Evolutionary conservation across 108 stramenopile species (phyloP), one percentile per base, ranked within the genome.

Genomic region (Seminavis robusta): DNA sequence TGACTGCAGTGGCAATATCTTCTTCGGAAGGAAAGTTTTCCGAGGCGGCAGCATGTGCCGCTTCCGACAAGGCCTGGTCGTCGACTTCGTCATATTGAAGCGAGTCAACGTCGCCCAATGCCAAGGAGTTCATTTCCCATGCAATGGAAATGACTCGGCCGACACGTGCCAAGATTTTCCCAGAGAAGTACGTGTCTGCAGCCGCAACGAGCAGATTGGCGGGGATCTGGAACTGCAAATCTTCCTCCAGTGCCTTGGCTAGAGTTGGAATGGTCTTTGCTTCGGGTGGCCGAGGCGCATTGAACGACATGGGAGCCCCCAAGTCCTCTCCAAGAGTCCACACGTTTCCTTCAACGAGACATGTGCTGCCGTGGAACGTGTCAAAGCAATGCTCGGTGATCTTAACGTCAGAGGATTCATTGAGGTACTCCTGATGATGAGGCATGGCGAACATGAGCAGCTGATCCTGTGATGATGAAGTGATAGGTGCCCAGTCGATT

Each of bases 101-200:
- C 21, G 47, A 24, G 7, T 83, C 74, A 27, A 65, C 64, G 19
- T 61, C 75, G 53, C 54, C 36, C 2, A 15, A 34, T 13, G 52
- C 63, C 17, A 57, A 49, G 3, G 24, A 17, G 21, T 31, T 52
- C 21, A 95, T 34, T 39, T 95, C 90, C 10, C 69, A 23, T 7
- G 81, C 82, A 47, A 96, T 88, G 24, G 81, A 65, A 27, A 92
- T 61, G 36, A 90, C 69, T 1, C 95, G 86, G 10, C 71, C 86
- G 11, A 90, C 39, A 56, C 84, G 83, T 16, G 88, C 86, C 13
- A 95, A 50, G 30, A 89, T 71, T 55, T 95, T 95, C 10, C 90
- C 94, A 7, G 82, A 72, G 62, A 95, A 95, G 61, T 95, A 95
- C 2, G 94, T 96, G 55, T 94, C 95, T 0, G 89, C 87, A 25